These are phyloP conservation scores for Lasiodiplodia hormozganensis DNA, from an alignment of 2,329 filamentous ascomycete species.

Conservation along the genomic window DNA sequence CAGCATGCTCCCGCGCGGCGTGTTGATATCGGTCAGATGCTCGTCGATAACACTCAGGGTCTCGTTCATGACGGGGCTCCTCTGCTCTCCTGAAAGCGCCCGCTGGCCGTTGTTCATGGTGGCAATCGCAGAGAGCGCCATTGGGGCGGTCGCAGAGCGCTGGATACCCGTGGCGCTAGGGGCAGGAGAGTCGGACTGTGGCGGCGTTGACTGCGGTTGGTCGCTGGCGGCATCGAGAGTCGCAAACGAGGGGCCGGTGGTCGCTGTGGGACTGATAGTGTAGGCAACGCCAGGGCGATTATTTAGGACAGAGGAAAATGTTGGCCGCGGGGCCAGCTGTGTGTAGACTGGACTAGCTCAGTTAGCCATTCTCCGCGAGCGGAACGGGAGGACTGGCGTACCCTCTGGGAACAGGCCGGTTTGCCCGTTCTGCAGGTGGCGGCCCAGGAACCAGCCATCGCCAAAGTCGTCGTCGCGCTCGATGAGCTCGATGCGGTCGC, in stretches of 20 bases:
- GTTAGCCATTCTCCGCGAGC: slow-evolving; percentile 23
- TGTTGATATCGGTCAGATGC: slow-evolving; percentile 87
- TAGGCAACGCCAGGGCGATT: slow-evolving; percentile 9
- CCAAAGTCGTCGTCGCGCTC: slow-evolving; percentile 89
- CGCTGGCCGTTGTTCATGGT: slow-evolving; percentile 25
- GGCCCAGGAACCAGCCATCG: slow-evolving; percentile 83
- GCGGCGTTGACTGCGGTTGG: not conserved
- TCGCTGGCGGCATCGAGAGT: slow-evolving; percentile 3
- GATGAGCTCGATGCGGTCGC: slow-evolving; percentile 81
- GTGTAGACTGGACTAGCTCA: slow-evolving; percentile 68
- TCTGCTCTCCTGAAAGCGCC: slow-evolving; percentile 44
- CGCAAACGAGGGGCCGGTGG: slow-evolving; percentile 12
- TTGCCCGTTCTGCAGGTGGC: slow-evolving; percentile 74
- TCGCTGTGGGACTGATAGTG: slow-evolving; percentile 8
- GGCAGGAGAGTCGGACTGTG: not conserved
- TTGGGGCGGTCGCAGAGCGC: slow-evolving; percentile 24
- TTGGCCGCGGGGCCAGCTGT: slow-evolving; percentile 60
- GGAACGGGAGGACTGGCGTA: slow-evolving; percentile 48
- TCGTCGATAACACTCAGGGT: slow-evolving; percentile 96
- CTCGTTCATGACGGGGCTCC: slow-evolving; percentile 87
- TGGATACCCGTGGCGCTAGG: not conserved
- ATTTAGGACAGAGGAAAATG: slow-evolving; percentile 32
- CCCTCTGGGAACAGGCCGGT: slow-evolving; percentile 85
- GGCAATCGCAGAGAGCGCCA: slow-evolving; percentile 12
- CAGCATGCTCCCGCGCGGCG: slow-evolving; percentile 59